Base-by-base conservation (phyloP, 257 asterid species). In the Oldenlandia corymbosa region DNA sequence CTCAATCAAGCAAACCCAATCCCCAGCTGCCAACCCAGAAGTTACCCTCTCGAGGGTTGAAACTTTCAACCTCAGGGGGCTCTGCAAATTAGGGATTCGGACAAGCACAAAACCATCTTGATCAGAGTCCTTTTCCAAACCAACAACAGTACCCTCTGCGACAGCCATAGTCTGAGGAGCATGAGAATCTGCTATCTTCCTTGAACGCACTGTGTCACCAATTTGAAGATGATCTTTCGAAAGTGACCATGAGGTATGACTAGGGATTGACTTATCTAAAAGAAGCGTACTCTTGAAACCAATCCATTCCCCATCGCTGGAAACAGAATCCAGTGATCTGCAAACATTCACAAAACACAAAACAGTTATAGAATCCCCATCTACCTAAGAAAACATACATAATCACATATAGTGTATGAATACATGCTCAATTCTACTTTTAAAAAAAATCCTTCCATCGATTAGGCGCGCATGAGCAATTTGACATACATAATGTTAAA, bases 131-230 rank as follows among this genome's bases (percentile, higher is more conserved):
- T 73, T 83, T 66, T 83, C 93, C 18, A 80, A 64, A 42, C 87
- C 89, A 62, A 79, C 85, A 49, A 85, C 78, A 69, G 56, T 68
- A 62, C 88, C 88, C 72, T 80, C 85, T 14, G 66, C 56, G 60
- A 78, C 81, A 47, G 58, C 64, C 65, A 57, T 64, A 54, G 65
- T 81, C 23, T 65, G 74, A 46, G 80, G 79, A 66, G 62, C 60
- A 70, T 66, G 39, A 7, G 81, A 74, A 64, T 64, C 61, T n/a
- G 54, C 52, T 30, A 59, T 28, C 64, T 78, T 78, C 60, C 87
- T 77, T 55, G 93, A 76, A 27, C 84, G 84, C 67, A 85, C 86
- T 13, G 69, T 52, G 67, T 85, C 93, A 18, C 89, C 87, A 32
- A 85, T 75, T 67, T 73, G 81, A 62, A 85, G 82, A 67, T 63